These are phyloP conservation scores for Prunus dulcis DNA, from an alignment of 306 rosid species.

Conservation along the genomic window DNA sequence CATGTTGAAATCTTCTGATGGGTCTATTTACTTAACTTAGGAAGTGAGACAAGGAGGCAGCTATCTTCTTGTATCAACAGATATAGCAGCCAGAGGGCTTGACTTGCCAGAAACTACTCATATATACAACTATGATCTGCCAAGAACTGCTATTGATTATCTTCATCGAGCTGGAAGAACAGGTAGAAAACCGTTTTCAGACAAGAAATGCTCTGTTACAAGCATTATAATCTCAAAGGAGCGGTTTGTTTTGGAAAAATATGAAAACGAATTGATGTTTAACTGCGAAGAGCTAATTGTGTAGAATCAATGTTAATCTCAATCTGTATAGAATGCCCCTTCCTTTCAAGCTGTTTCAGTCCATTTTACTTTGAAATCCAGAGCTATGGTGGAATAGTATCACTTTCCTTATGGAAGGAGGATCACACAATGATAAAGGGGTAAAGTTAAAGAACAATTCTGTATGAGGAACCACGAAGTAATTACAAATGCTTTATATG, in stretches of 20 bases:
- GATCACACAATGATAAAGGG: neutral
- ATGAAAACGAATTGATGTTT: constrained; percentile 78
- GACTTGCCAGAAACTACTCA: constrained; percentile 90
- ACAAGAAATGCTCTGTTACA: constrained; percentile 61
- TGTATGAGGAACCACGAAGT: too few species aligned
- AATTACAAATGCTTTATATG: too few species aligned
- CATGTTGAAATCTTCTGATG: constrained; percentile 1
- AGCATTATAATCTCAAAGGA: constrained; percentile 62
- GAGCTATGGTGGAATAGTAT: neutral
- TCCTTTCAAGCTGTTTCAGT: neutral
- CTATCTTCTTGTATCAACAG: constrained; percentile 83
- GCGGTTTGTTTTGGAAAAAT: constrained; percentile 82
- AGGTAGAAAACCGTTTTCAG: constrained; percentile 86
- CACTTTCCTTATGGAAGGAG: neutral
- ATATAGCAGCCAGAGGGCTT: constrained; percentile 87
- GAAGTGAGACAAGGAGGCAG: constrained; percentile 76
- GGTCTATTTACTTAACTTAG: constrained; percentile 34
- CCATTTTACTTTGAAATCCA: neutral
- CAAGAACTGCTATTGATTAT: constrained; percentile 72
- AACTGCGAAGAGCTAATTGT: constrained; percentile 54
- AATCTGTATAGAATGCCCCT: neutral
- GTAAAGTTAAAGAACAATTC: too few species aligned
- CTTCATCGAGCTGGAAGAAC: constrained; percentile 98
- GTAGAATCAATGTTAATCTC: constrained; percentile 22
- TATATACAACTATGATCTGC: constrained; percentile 84